phyloP scores from a whole-genome alignment of 2,329 filamentous ascomycete species.

The Ophioceras dolichostomum region DNA sequence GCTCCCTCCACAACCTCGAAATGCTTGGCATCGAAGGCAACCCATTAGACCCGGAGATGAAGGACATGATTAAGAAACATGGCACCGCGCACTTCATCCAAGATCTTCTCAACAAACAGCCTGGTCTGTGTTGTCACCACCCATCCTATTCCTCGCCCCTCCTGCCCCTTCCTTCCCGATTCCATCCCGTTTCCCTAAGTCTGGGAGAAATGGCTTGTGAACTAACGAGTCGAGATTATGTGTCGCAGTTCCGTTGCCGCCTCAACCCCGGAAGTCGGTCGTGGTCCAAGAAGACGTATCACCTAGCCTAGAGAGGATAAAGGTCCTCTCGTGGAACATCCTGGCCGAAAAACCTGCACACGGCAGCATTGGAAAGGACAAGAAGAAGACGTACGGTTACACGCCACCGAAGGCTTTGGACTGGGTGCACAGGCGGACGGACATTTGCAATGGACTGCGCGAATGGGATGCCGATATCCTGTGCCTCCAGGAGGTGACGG shows the following conservation, averaged over 20 bases:
- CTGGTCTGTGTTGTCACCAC: no score
- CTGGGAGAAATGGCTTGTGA: neutral
- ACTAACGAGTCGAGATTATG: neutral
- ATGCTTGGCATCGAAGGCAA: conserved; percentile 89
- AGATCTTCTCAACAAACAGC: conserved; percentile 71
- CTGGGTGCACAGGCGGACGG: conserved; percentile 77
- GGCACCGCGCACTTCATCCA: conserved; percentile 79
- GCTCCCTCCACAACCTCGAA: conserved; percentile 78
- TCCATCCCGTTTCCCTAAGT: neutral
- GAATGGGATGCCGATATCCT: conserved; percentile 77
- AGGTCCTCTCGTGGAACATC: conserved; percentile 88
- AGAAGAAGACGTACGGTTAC: conserved; percentile 76
- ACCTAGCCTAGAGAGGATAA: conserved; percentile 55
- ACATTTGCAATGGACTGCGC: conserved; percentile 73
- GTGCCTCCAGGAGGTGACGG: conserved; percentile 84
- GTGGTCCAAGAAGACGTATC: conserved; percentile 59
- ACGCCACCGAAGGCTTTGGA: conserved; percentile 68
- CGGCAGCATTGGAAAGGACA: conserved; percentile 51
- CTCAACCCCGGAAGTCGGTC: conserved; percentile 64
- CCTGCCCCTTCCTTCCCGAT: neutral
- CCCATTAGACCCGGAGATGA: conserved; percentile 62
- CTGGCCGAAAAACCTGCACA: conserved; percentile 88
- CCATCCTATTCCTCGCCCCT: neutral
- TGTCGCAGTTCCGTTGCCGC: conserved; percentile 58
- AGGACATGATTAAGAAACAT: conserved; percentile 73